These are phyloP conservation scores for Globisporangium abappressorium DNA, from an alignment of 352 stramenopile species.

Conservation along the genomic window DNA sequence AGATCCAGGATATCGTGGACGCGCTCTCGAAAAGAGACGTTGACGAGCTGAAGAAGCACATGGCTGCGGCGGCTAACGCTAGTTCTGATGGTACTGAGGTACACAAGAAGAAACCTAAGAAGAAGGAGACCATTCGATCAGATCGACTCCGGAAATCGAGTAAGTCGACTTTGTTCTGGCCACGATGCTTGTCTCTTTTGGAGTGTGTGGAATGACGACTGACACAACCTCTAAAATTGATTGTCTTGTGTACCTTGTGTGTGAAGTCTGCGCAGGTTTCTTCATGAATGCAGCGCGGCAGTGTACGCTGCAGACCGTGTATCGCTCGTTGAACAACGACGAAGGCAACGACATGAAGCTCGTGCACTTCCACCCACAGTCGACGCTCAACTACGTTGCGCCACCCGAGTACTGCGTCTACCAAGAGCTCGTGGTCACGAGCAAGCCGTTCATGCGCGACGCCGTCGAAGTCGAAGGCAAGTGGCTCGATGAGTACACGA, in stretches of 20 bases:
- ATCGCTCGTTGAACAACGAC: conserved; percentile 30
- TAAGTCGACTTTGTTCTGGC: conserved; percentile 6
- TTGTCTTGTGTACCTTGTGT: neutral
- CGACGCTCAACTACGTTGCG: conserved; percentile 38
- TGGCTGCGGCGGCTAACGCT: neutral
- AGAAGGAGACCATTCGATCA: conserved; percentile 17
- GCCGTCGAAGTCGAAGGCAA: conserved; percentile 41
- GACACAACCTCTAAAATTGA: neutral
- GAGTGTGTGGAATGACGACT: neutral
- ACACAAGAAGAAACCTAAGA: neutral
- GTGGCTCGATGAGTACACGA: conserved; percentile 52
- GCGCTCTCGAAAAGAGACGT: conserved; percentile 32
- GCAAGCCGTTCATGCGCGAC: conserved; percentile 65
- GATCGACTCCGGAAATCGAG: conserved; percentile 35
- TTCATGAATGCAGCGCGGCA: conserved; percentile 60
- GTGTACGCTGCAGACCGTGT: conserved; percentile 65
- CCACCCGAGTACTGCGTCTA: conserved; percentile 61
- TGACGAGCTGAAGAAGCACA: conserved; percentile 17
- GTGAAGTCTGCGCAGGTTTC: conserved; percentile 53
- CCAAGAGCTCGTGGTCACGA: conserved; percentile 72
- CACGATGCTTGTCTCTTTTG: neutral
- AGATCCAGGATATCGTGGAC: conserved; percentile 58
- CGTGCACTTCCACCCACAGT: conserved; percentile 70
- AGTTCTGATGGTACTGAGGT: neutral
- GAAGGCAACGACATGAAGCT: conserved; percentile 33